A percentile compares a stretch with the other conserved stretches of the same genome.
Evolutionary conservation across 2,329 filamentous ascomycete genomes (phyloP).

Genomic region (Penicillium sp.): DNA sequence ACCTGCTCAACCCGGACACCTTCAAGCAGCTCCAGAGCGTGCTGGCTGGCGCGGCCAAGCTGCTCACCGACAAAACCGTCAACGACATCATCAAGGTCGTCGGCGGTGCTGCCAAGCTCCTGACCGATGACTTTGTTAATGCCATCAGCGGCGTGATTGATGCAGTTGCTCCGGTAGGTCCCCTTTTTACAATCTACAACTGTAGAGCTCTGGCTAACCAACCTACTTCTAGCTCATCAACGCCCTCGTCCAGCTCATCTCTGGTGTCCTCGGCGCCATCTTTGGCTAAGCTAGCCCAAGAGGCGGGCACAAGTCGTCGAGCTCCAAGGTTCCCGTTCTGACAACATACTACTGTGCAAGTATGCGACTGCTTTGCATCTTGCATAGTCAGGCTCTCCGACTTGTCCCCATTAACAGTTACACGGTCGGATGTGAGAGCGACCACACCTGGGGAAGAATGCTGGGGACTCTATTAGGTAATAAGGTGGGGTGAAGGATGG

Average conservation of each 20-base stretch:
- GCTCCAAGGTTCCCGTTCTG: not conserved
- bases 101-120: not conserved
- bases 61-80: not conserved
- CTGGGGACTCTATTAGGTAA: not conserved
- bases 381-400: not conserved
- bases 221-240: not conserved
- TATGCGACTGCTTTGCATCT: not conserved
- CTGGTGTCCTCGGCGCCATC: conserved; percentile 1
- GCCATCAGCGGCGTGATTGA: conserved; percentile 1
- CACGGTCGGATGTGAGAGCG: no score
- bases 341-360: not conserved
- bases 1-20: not conserved
- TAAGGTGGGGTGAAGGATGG: not conserved
- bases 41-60: not conserved
- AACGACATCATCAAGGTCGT: not conserved
- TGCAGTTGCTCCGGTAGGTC: conserved; percentile 7
- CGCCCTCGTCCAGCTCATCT: conserved; percentile 2
- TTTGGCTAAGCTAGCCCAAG: not conserved
- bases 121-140: conserved; percentile 1
- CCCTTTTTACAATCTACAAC: not conserved
- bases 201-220: not conserved
- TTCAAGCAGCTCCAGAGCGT: not conserved
- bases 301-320: not conserved
- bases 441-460: not conserved
- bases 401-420: not conserved